Base-by-base conservation (phyloP, 305 asterid species). In the Fraxinus paxiana region DNA sequence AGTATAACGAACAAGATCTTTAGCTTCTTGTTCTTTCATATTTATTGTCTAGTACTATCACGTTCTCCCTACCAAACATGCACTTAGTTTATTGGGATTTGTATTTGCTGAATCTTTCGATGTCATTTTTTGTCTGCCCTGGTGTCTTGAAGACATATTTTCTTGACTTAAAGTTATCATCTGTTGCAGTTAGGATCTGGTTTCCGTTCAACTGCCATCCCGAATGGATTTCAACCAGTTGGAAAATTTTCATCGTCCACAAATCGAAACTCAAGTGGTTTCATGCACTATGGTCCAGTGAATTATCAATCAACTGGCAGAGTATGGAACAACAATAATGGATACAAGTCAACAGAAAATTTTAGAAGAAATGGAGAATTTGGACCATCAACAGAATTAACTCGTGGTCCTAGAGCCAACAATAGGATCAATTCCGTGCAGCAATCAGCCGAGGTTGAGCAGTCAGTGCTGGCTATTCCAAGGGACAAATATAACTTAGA, bases 331-430 rank as follows among this genome's bases (percentile, higher is more conserved):
- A 81, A 79, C 79, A 90, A 87, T 76, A 82, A 88, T 77, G 84
- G 85, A 83, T 77, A 76, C 84, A 88, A 85, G 83, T 73, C 92
- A 5, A 85, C 89, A 81, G 92, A 84, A 43, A 85, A 84, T 63
- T 81, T 80, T 41, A 83, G 84, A 88, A 88, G 87, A 82, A 84
- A 85, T 75, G 94, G 94, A 74, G 90, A 87, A 73, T 31, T 37
- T 73, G 92, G 87, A 71, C 86, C 86, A 41, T 82, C 78, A 5
- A 79, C 79, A 13, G 98, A 89, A 87, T 67, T 92, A 59, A 91
- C 92, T 35, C 92, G 98, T 75, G 98, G 98, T 77, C 98, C 98
- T 18, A 90, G 98, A 81, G 92, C 90, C 33, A 86, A 85, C 43
- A 80, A 56, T 35, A 82, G 77, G 84, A 86, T 70, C 73, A 84